These are phyloP conservation scores for Tylopilus microsporus DNA, from an alignment of 1,284 basidiomycete genomes.

Conservation along the genomic window DNA sequence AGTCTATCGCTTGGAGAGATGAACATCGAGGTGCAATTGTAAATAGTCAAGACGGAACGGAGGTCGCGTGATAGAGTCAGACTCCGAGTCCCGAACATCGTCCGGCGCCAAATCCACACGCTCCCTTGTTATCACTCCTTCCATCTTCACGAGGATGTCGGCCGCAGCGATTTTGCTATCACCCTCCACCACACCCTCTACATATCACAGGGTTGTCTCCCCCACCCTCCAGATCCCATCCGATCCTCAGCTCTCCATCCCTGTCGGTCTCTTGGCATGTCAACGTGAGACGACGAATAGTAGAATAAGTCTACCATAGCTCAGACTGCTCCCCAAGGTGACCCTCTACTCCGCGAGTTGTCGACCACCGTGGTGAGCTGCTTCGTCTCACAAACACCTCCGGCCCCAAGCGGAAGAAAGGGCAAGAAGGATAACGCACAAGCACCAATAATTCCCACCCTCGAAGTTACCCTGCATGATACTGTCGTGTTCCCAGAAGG, in stretches of 20 bases:
- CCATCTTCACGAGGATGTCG: constrained; percentile 30
- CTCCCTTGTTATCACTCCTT: neutral
- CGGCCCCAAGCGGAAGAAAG: constrained; percentile 43
- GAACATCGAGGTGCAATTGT: neutral
- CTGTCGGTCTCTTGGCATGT: constrained; percentile 68
- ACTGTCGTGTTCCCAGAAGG: constrained; percentile 89
- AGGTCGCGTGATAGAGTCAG: neutral
- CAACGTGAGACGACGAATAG: constrained; percentile 48
- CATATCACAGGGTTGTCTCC: constrained; percentile 63
- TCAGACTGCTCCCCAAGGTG: constrained; percentile 41
- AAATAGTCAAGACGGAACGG: neutral
- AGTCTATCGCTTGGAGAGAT: neutral
- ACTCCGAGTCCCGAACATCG: neutral
- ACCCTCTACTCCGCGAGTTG: constrained; percentile 58
- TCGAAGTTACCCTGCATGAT: constrained; percentile 71
- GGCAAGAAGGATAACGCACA: constrained; percentile 39
- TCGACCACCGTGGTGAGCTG: constrained; percentile 51
- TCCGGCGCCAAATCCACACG: neutral
- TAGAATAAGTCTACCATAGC: constrained; percentile 8
- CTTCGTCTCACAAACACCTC: constrained; percentile 39
- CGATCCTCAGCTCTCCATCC: constrained; percentile 48
- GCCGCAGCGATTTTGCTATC: constrained; percentile 33
- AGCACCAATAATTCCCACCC: constrained; percentile 43
- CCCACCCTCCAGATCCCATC: constrained; percentile 51
- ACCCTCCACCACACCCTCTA: constrained; percentile 41